Conservation (phyloP, 306 rosid genomes). For the Clitoria ternatea region DNA sequence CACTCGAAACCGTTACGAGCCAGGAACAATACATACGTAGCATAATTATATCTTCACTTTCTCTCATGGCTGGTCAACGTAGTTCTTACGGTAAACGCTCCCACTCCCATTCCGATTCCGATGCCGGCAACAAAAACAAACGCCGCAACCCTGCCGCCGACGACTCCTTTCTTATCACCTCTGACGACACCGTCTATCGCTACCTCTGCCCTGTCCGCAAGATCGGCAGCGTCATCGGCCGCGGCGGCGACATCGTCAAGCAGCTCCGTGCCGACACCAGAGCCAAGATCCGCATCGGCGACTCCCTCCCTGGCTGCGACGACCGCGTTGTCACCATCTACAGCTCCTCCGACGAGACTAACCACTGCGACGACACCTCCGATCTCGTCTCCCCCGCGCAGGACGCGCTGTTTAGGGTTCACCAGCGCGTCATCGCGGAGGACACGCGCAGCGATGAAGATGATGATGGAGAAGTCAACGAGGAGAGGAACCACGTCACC, state of each 20-base stretch:
- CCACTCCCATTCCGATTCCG: constrained; percentile 63
- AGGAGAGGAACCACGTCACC: constrained; percentile 48
- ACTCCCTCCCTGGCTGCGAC: constrained; percentile 73
- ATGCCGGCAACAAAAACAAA: constrained; percentile 60
- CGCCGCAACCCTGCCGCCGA: constrained; percentile 53
- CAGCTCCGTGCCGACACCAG: constrained; percentile 78
- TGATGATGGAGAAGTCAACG: constrained; percentile 46
- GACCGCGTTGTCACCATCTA: constrained; percentile 86
- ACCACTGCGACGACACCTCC: constrained; percentile 55
- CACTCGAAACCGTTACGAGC: background rate
- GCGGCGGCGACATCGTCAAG: constrained; percentile 97
- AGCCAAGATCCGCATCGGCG: constrained; percentile 92
- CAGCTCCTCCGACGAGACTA: constrained; percentile 64
- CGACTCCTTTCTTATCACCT: constrained; percentile 53
- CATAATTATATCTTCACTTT: background rate
- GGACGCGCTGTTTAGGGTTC: constrained; percentile 76
- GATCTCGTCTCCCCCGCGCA: constrained; percentile 69
- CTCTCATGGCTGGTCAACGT: constrained; percentile 71
- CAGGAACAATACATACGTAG: no score
- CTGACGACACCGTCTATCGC: constrained; percentile 83
- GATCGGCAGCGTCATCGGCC: constrained; percentile 90
- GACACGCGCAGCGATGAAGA: constrained; percentile 37
- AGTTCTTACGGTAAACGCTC: constrained; percentile 67
- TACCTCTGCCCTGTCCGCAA: constrained; percentile 81
- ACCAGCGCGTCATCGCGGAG: constrained; percentile 80